phyloP scores from a whole-genome alignment of 306 rosid species.

The Rosa multiflora region DNA sequence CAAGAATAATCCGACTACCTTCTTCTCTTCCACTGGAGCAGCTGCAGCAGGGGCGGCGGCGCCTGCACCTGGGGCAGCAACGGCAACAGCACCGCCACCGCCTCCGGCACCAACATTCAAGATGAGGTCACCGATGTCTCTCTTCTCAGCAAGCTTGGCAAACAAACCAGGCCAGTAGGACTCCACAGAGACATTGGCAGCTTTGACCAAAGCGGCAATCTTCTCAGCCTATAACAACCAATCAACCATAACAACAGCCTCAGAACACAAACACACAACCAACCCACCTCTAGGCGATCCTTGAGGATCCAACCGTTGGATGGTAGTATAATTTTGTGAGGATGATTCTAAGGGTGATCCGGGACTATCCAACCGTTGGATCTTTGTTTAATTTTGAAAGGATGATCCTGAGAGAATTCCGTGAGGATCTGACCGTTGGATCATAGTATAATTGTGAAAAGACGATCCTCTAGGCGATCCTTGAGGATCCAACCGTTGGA shows the following conservation, averaged over 20 bases:
- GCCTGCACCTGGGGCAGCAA: conserved; percentile 41
- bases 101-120: conserved; percentile 65
- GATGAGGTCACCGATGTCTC: conserved; percentile 61
- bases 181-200: conserved; percentile 55
- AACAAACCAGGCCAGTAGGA: conserved; percentile 69
- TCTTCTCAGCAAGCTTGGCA: conserved; percentile 76
- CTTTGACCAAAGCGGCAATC: conserved; percentile 52
- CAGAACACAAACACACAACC: background rate
- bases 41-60: conserved; percentile 46
- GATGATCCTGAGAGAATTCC: too few relatives aligned
- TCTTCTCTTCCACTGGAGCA: conserved; percentile 73
- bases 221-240: conserved; percentile 65
- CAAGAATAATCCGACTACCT: conserved; percentile 29
- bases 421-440: too few relatives aligned
- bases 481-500: too few relatives aligned
- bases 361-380: too few relatives aligned
- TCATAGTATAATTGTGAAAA: too few relatives aligned
- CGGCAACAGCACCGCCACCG: conserved; percentile 53
- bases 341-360: too few relatives aligned
- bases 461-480: too few relatives aligned
- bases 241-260: conserved; percentile 31
- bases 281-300: too few relatives aligned
- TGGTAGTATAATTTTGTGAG: too few relatives aligned
- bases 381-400: too few relatives aligned
- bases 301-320: too few relatives aligned